A percentile compares a stretch with the other conserved stretches of the same genome.
Conservation (phyloP, 192 early-diverging fungal species). For the Phlyctochytrium bullatum region DNA sequence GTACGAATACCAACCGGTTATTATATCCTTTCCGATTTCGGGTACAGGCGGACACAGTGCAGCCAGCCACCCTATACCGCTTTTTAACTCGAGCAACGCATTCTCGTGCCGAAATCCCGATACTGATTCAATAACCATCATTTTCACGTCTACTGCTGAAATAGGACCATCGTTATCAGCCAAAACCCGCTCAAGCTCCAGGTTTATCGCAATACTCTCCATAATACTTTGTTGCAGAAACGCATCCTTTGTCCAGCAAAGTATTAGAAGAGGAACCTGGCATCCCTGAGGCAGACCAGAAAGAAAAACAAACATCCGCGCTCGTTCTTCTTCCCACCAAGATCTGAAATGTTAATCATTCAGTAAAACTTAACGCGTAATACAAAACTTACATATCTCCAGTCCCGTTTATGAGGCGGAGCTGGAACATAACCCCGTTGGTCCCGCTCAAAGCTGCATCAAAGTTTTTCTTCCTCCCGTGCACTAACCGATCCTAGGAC, state of each 20-base stretch:
- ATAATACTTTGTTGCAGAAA: background rate
- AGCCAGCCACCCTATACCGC: too few species aligned
- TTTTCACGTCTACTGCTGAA: constrained; percentile 8
- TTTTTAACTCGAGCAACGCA: too few species aligned
- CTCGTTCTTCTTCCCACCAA: constrained; percentile 23
- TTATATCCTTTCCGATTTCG: background rate
- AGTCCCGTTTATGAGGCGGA: background rate
- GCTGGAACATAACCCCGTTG: constrained; percentile 21
- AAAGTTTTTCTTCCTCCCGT: too few species aligned
- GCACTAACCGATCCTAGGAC: too few species aligned
- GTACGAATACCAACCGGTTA: too few species aligned
- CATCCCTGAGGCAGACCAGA: constrained; percentile 7
- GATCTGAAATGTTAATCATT: background rate
- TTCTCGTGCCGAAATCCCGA: too few species aligned
- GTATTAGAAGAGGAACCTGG: constrained; percentile 7
- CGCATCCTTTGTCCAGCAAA: background rate
- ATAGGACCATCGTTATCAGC: constrained; percentile 15
- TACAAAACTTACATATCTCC: background rate
- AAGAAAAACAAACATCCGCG: constrained; percentile 10
- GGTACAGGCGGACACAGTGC: background rate
- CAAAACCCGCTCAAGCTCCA: constrained; percentile 14
- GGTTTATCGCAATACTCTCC: background rate
- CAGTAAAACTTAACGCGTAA: too few species aligned
- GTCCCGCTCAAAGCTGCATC: too few species aligned
- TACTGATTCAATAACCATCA: background rate